Evolutionary conservation across 2,329 filamentous ascomycete genomes (phyloP).

Genomic region (Pochonia chlamydosporia): DNA sequence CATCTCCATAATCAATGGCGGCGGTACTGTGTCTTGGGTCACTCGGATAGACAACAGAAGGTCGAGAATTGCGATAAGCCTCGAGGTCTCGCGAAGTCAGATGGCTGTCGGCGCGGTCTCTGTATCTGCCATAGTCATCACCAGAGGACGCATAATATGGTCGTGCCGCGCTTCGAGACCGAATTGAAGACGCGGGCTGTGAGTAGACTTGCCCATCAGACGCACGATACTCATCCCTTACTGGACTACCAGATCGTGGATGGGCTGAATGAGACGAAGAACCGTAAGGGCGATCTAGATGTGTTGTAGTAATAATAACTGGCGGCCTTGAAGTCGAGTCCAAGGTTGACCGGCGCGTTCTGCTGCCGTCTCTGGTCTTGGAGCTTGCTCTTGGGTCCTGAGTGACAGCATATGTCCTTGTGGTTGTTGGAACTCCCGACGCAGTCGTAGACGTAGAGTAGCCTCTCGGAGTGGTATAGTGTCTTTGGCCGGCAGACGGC

Average conservation of each 20-base stretch:
- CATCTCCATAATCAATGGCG: conserved; percentile 48
- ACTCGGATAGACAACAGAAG: conserved; percentile 39
- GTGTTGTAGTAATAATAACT: conserved; percentile 52
- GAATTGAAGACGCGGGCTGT: conserved; percentile 53
- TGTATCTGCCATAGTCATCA: conserved; percentile 44
- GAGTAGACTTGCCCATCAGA: conserved; percentile 48
- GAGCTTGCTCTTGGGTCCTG: conserved; percentile 45
- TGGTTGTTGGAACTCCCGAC: conserved; percentile 34
- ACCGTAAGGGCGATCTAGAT: conserved; percentile 35
- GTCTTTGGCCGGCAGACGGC: conserved; percentile 33
- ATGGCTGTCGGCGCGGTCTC: conserved; percentile 43
- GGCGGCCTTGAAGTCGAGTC: conserved; percentile 46
- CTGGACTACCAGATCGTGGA: conserved; percentile 37
- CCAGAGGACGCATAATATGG: conserved; percentile 44
- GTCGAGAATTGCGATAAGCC: conserved; percentile 40
- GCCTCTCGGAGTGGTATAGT: conserved; percentile 26
- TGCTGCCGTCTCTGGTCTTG: conserved; percentile 42
- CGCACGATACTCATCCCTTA: conserved; percentile 44
- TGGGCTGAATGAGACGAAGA: conserved; percentile 32
- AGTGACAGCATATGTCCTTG: conserved; percentile 51
- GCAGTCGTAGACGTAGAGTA: conserved; percentile 28
- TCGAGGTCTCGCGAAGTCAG: conserved; percentile 34
- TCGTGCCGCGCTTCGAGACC: conserved; percentile 41
- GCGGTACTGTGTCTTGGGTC: conserved; percentile 36
- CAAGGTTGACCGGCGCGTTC: conserved; percentile 45